Conservation (phyloP, 1,284 basidiomycete species). For the Leccinum fuscescens region DNA sequence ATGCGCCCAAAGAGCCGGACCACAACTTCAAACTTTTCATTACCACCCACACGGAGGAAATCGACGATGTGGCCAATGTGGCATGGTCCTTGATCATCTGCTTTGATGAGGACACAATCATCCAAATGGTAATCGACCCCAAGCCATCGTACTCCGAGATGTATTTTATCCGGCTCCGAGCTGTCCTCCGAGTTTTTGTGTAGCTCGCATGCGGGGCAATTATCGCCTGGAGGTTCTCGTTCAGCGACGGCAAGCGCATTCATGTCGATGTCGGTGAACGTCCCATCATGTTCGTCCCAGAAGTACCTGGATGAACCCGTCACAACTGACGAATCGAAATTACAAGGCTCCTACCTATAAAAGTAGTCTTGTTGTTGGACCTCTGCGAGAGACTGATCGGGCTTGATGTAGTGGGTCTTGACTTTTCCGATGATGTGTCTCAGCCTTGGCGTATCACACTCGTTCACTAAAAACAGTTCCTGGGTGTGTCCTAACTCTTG, state of each 20-base stretch:
- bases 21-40: slow-evolving; percentile 13
- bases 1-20: slow-evolving; percentile 38
- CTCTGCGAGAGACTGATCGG: slow-evolving; percentile 13
- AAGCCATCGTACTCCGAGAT: slow-evolving; percentile 41
- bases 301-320: slow-evolving; percentile 20
- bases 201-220: slow-evolving; percentile 49
- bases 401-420: slow-evolving; percentile 36
- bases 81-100: slow-evolving; percentile 34
- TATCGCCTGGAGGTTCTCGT: slow-evolving; percentile 39
- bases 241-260: slow-evolving; percentile 17
- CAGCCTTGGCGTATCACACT: slow-evolving; percentile 42
- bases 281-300: slow-evolving; percentile 22
- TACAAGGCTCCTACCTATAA: slow-evolving; percentile 45
- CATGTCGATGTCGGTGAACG: slow-evolving; percentile 22
- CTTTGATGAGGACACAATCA: slow-evolving; percentile 55
- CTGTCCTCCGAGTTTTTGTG: slow-evolving; percentile 31
- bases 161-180: slow-evolving; percentile 23
- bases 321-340: slow-evolving; percentile 2
- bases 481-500: slow-evolving; percentile 57
- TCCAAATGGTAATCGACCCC: slow-evolving; percentile 49
- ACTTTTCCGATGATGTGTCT: slow-evolving; percentile 15
- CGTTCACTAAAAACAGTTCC: slow-evolving; percentile 59
- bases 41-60: slow-evolving; percentile 12
- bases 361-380: slow-evolving; percentile 48
- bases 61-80: slow-evolving; percentile 38